A percentile compares a stretch with the other conserved stretches of the same genome.
These are phyloP conservation scores for Geosmithia flava DNA, from an alignment of 2,329 filamentous ascomycete species.

Conservation along the genomic window DNA sequence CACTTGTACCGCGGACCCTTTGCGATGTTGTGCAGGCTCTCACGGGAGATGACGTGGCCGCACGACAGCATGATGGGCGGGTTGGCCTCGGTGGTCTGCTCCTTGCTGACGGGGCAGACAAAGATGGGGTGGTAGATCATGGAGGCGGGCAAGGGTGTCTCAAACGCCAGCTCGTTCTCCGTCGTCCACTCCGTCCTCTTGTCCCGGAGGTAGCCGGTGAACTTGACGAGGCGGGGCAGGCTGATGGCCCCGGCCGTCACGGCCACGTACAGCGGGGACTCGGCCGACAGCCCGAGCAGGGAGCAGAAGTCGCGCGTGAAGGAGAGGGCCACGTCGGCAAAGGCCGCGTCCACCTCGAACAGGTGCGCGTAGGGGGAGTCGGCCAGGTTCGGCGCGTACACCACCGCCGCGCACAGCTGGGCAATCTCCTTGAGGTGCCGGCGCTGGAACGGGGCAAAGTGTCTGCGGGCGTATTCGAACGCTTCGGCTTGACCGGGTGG, in stretches of 20 bases:
- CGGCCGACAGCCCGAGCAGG: conserved; percentile 75
- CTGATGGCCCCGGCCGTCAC: conserved; percentile 88
- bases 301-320: conserved; percentile 95
- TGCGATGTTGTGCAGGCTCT: conserved; percentile 67
- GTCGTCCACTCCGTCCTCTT: conserved; percentile 94
- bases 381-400: conserved; percentile 62
- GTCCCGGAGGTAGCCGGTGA: conserved; percentile 75
- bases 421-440: conserved; percentile 72
- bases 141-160: conserved; percentile 45
- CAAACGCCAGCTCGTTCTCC: conserved; percentile 75
- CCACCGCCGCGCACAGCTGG: conserved; percentile 68
- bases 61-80: conserved; percentile 96
- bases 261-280: conserved; percentile 86
- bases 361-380: conserved; percentile 68
- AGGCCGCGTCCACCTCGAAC: conserved; percentile 65
- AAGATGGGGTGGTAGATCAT: conserved; percentile 91
- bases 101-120: conserved; percentile 93
- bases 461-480: conserved; percentile 59
- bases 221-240: conserved; percentile 77
- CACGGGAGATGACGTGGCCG: conserved; percentile 83
- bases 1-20: conserved; percentile 84
- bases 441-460: conserved; percentile 63
- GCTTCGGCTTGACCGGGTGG: conserved; percentile 53
- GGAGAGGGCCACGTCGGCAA: conserved; percentile 71
- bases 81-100: conserved; percentile 85